phyloP scores from a whole-genome alignment of 73 alveolate species.

The Stentor roeselii region DNA sequence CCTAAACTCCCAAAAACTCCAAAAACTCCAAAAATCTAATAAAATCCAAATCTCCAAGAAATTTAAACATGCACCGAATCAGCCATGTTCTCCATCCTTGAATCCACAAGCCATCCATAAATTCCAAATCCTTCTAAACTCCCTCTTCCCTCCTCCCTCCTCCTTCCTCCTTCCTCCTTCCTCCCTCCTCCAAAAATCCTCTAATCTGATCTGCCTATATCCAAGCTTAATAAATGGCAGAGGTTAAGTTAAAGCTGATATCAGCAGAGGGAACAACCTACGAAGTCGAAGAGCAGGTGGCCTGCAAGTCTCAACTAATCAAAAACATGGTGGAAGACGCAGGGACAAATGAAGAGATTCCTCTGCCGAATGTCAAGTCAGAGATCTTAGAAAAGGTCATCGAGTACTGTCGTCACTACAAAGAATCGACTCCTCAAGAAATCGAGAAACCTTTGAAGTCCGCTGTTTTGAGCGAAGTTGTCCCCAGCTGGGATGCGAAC shows the following conservation, averaged over 20 bases:
- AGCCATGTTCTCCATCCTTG: no score
- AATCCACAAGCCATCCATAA: no score
- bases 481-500: slow-evolving; percentile 80
- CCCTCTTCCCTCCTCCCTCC: no score
- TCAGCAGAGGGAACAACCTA: neutral
- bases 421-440: slow-evolving; percentile 73
- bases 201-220: no score
- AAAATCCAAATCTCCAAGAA: no score
- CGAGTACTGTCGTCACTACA: slow-evolving; percentile 66
- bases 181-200: no score
- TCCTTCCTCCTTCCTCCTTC: no score
- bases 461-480: slow-evolving; percentile 64
- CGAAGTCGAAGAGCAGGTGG: neutral
- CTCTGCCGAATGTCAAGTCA: slow-evolving; percentile 74
- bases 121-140: no score
- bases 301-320: neutral
- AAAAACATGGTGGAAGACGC: slow-evolving; percentile 31
- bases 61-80: no score
- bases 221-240: no score
- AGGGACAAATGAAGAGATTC: slow-evolving; percentile 56
- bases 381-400: slow-evolving; percentile 65
- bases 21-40: no score
- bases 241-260: neutral
- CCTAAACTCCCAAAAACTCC: no score
- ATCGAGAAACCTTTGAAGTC: slow-evolving; percentile 90